Base-by-base conservation (phyloP, 805 yeast genomes). In the Lachancea dasiensis region DNA sequence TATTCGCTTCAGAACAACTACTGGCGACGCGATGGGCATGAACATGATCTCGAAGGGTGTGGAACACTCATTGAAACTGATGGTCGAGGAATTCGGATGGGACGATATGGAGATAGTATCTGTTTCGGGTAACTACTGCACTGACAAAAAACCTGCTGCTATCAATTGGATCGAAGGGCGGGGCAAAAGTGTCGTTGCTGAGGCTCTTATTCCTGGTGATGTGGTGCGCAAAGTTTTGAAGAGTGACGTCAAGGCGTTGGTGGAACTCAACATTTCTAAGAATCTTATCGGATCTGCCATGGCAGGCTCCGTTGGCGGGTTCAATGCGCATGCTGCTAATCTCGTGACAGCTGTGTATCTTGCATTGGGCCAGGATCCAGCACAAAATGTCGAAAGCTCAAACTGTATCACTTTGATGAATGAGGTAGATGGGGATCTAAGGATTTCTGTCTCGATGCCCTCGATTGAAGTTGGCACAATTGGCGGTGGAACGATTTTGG, bases 11-110 rank as follows among this genome's bases (percentile, higher is more conserved):
- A 79, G 89, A 60, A 94, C 99, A n/a, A 87, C 95, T 27, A 92
- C 99, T 14, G 99, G 99, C 63, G 99, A 92, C 69, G 99, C 99
- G 14, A 92, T 92, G 99, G 99, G 99, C 48, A 92, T 92, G 99
- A 92, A 92, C 62, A 92, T 92, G 99, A 92, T 92, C 45, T 90
- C 97, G 20, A 92, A 92, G 66, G 99, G 98, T 63, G 96, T 87
- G 31, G 99, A 92, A 60, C 72, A 69, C 60, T 77, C 96, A 1
- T 73, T 92, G 55, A 79, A 79, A 45, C 77, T 73, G 59, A 86
- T 92, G 95, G 77, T 74, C 29, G 84, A 81, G 52, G 89, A 81
- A 52, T 80, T 81, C 59, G 97, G 96, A 3, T 92, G 90, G 78
- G 79, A 77, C 17, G 98, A 92, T 64, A 92, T 92, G 99, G 77